A percentile compares a stretch with the other conserved stretches of the same genome.
Evolutionary conservation across 164 flowering plant species (phyloP).

Genomic region (Houttuynia cordata): DNA sequence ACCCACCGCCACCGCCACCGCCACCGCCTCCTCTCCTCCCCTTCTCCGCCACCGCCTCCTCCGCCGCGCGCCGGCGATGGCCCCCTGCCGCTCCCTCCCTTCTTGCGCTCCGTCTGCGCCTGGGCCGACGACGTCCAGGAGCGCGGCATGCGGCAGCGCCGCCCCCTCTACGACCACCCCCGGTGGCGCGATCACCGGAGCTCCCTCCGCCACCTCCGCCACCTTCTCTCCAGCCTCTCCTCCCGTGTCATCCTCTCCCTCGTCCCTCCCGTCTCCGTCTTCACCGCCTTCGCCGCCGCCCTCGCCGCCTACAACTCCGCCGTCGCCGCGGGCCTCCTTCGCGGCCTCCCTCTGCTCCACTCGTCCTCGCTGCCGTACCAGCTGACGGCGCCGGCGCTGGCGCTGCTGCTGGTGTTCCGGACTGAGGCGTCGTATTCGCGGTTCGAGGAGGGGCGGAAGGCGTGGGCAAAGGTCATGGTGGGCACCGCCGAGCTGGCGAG

Average conservation of each 20-base stretch:
- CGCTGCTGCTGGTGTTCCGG: conserved; percentile 73
- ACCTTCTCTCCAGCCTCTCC: conserved; percentile 48
- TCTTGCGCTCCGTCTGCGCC: conserved; percentile 48
- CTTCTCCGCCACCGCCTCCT: background rate
- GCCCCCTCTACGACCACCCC: conserved; percentile 55
- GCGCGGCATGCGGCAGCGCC: conserved; percentile 47
- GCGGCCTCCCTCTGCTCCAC: conserved; percentile 60
- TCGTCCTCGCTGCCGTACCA: conserved; percentile 82
- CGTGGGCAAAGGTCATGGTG: conserved; percentile 66
- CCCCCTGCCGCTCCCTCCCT: conserved; percentile 7
- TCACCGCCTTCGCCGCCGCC: conserved; percentile 52
- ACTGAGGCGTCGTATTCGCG: conserved; percentile 92
- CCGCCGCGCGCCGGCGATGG: no score
- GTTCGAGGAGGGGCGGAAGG: conserved; percentile 79
- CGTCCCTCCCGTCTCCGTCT: conserved; percentile 68
- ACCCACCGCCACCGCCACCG: conserved; percentile 3
- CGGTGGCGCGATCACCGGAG: conserved; percentile 74
- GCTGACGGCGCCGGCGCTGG: conserved; percentile 89
- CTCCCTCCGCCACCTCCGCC: conserved; percentile 77
- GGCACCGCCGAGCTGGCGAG: conserved; percentile 71
- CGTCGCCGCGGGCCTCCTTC: conserved; percentile 27
- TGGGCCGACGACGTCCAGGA: conserved; percentile 80
- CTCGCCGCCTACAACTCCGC: conserved; percentile 66
- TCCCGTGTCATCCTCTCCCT: conserved; percentile 79
- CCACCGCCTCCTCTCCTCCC: conserved; percentile 4